These are phyloP conservation scores for Leucocoprinus sp. DNA, from an alignment of 768 basidiomycete species.

Conservation along the genomic window DNA sequence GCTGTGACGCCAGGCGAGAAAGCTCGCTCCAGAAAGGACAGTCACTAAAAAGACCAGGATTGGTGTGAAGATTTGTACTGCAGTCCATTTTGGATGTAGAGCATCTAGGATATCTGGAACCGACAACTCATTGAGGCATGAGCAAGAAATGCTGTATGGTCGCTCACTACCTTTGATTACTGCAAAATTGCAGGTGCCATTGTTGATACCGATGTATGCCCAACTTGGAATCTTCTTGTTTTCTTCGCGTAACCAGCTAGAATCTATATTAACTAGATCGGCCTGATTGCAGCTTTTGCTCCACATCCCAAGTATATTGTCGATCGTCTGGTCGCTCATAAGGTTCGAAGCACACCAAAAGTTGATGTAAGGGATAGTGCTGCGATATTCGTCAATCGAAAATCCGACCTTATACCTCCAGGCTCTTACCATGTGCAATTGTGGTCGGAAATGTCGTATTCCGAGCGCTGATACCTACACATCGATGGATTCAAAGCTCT, in stretches of 20 bases:
- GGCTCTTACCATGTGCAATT: constrained; percentile 1
- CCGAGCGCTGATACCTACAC: neutral
- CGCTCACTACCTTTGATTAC: neutral
- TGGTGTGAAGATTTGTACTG: constrained; percentile 16
- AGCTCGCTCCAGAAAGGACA: constrained; percentile 11
- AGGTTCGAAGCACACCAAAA: constrained; percentile 5
- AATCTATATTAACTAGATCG: neutral
- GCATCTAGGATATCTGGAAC: constrained; percentile 2
- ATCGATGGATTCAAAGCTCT: neutral
- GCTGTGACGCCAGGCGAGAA: constrained; percentile 7
- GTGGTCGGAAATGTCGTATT: neutral
- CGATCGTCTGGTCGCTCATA: neutral
- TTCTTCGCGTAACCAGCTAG: neutral
- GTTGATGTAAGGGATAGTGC: constrained; percentile 4
- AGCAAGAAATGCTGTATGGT: neutral
- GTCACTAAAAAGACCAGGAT: constrained; percentile 12
- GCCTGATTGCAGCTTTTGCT: neutral
- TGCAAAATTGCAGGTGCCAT: neutral
- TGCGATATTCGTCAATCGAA: neutral
- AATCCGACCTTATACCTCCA: neutral
- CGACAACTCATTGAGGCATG: neutral
- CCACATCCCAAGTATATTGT: neutral
- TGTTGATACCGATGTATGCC: neutral
- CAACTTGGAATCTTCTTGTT: constrained; percentile 1
- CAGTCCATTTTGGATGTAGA: constrained; percentile 14